These are phyloP conservation scores for Seiridium unicorne DNA, from an alignment of 2,329 filamentous ascomycete genomes.

Conservation along the genomic window DNA sequence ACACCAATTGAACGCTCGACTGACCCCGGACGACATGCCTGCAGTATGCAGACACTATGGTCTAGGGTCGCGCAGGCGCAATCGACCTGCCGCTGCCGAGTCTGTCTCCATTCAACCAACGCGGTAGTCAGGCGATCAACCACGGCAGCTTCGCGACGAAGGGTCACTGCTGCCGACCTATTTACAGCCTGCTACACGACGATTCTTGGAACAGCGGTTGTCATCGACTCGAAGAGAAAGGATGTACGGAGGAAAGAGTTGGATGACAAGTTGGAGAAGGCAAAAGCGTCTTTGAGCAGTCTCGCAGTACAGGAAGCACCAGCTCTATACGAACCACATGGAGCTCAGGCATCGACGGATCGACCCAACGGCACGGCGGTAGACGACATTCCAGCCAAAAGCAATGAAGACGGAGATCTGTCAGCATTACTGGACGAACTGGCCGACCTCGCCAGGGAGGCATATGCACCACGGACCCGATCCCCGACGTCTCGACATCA, in stretches of 20 bases:
- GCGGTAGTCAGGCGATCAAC: conserved; percentile 49
- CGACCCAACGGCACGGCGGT: background rate
- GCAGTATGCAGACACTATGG: conserved; percentile 67
- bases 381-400: background rate
- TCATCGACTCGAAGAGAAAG: conserved; percentile 61
- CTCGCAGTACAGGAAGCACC: conserved; percentile 31
- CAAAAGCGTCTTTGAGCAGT: conserved; percentile 44
- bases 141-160: conserved; percentile 46
- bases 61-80: conserved; percentile 63
- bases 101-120: conserved; percentile 53
- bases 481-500: conserved; percentile 20
- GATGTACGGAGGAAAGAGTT: conserved; percentile 56
- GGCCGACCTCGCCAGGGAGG: conserved; percentile 14
- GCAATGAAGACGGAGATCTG: background rate
- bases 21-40: conserved; percentile 24
- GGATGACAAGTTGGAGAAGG: conserved; percentile 58
- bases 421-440: conserved; percentile 20
- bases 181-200: conserved; percentile 69
- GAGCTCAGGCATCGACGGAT: background rate
- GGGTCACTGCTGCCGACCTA: conserved; percentile 49
- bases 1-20: conserved; percentile 13
- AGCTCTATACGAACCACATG: background rate
- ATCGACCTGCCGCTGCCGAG: conserved; percentile 59
- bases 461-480: conserved; percentile 11
- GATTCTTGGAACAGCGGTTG: conserved; percentile 62